phyloP scores from a whole-genome alignment of 768 basidiomycete species.

The Boletus sp. region DNA sequence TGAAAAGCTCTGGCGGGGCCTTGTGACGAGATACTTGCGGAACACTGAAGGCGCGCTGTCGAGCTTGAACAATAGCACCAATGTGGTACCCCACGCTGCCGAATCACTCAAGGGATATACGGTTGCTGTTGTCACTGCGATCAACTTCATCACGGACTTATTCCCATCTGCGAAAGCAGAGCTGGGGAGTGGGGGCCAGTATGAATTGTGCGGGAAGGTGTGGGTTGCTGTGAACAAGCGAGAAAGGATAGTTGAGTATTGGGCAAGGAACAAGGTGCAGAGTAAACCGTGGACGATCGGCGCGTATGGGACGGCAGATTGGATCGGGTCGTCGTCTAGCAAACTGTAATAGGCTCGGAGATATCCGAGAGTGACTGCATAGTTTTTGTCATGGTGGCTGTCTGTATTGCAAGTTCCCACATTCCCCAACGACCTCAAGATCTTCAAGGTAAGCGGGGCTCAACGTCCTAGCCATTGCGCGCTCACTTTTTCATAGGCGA shows the following conservation, averaged over 20 bases:
- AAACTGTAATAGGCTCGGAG: slow-evolving; percentile 25
- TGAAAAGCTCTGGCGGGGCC: slow-evolving; percentile 19
- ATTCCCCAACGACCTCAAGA: slow-evolving; percentile 45
- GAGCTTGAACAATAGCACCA: slow-evolving; percentile 5
- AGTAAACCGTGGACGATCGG: slow-evolving; percentile 14
- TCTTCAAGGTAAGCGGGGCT: slow-evolving; percentile 44
- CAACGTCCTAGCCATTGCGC: slow-evolving; percentile 22
- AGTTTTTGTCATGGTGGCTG: slow-evolving; percentile 53
- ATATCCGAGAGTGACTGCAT: slow-evolving; percentile 41
- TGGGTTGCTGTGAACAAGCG: slow-evolving; percentile 20
- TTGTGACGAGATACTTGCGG: slow-evolving; percentile 18
- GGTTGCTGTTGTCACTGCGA: slow-evolving; percentile 16
- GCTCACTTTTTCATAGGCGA: slow-evolving; percentile 23
- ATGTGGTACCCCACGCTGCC: slow-evolving; percentile 12
- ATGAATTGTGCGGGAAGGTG: slow-evolving; percentile 21
- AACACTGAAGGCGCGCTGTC: slow-evolving; percentile 22
- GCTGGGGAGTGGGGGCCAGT: slow-evolving; percentile 14
- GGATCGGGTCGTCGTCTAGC: slow-evolving; percentile 12
- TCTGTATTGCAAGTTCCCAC: slow-evolving; percentile 30
- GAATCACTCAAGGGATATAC: slow-evolving; percentile 16
- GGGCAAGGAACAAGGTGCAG: slow-evolving; percentile 11
- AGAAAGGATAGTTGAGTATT: slow-evolving; percentile 14
- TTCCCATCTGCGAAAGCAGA: slow-evolving; percentile 18
- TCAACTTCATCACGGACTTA: slow-evolving; percentile 21
- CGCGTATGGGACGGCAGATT: slow-evolving; percentile 17